Percentiles rank a stretch among this genome's conserved stretches.
phyloP scores from a whole-genome alignment of 345 rosid genomes.

The Brassica juncea region DNA sequence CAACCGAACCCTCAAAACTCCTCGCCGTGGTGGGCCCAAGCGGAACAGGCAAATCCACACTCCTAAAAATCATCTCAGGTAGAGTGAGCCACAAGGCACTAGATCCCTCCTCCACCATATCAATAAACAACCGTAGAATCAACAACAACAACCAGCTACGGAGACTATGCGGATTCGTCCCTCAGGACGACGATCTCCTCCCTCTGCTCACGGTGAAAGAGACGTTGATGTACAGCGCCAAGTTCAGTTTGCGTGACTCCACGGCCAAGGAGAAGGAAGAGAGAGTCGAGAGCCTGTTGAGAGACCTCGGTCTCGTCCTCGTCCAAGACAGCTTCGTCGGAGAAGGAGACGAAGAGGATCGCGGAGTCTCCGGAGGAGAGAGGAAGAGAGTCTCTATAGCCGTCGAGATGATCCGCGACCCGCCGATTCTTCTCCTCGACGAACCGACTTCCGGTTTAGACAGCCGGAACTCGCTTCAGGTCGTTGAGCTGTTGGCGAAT shows the following conservation, averaged over 20 bases:
- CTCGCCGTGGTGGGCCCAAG: constrained; percentile 84
- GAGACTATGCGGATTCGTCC: constrained; percentile 76
- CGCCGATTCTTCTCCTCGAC: constrained; percentile 72
- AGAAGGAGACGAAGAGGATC: constrained; percentile 65
- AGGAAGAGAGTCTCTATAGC: constrained; percentile 84
- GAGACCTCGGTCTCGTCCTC: constrained; percentile 63
- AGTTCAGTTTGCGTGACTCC: constrained; percentile 62
- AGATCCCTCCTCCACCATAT: constrained; percentile 49
- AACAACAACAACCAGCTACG: constrained; percentile 52
- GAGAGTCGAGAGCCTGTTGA: constrained; percentile 65
- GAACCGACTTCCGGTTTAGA: constrained; percentile 95
- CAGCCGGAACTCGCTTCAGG: constrained; percentile 78
- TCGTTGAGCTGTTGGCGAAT: constrained; percentile 72
- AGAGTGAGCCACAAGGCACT: constrained; percentile 58
- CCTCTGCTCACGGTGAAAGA: constrained; percentile 87
- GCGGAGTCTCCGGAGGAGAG: constrained; percentile 88
- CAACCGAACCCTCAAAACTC: constrained; percentile 63
- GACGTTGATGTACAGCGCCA: constrained; percentile 75
- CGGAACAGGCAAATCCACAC: constrained; percentile 86
- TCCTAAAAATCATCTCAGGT: constrained; percentile 71
- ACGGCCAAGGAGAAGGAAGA: constrained; percentile 55
- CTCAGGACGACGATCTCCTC: constrained; percentile 78
- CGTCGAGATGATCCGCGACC: constrained; percentile 81
- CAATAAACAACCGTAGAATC: constrained; percentile 45
- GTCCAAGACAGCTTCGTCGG: constrained; percentile 56